Base-by-base conservation (phyloP, 352 stramenopile species). In the Phytopythium aichiense region DNA sequence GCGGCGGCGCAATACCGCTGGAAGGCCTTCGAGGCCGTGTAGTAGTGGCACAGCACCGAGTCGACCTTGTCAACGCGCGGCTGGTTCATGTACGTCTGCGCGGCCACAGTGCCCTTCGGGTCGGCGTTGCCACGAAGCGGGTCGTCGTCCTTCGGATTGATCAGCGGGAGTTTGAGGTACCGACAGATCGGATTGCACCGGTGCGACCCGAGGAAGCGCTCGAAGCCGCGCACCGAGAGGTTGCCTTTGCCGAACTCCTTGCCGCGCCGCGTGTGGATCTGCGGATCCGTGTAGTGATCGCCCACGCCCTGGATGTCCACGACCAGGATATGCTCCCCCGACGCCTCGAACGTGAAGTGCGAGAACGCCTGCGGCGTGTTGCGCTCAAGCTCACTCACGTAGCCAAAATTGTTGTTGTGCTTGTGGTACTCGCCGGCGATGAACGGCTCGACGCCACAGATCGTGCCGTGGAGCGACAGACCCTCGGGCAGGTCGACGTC, bases 271-370 rank as follows among this genome's bases (percentile, higher is more conserved):
- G 87, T 95, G 37, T 97, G 83, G 15, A 98, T 95, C 72, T 98
- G 94, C 12, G 94, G 94, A 69, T 98, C 94, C n/a, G 94, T 98
- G 72, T 97, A 98, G 11, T 98, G 78, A 77, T 98, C 92, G 6
- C 85, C 87, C 33, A 98, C 90, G n/a, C 94, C 94, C 60, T 98
- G 94, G 64, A 98, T 94, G 72, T 98, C 94, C 7, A 96, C 92
- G n/a, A 98, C 89, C 37, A 98, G 84, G 63, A 96, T 91, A 57
- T 90, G 76, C 51, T 92, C 88, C n/a, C 91, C 71, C 0, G 88
- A 97, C 0, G 86, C 87, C 64, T 97, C 94, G 68, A 96, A 98
- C 23, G 89, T 96, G 69, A 96, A 95, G 35, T 96, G 91, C 2
- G 87, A 97, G 67, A 98, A 98, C 4, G 94, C 84, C 51, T 92